A percentile compares a stretch with the other conserved stretches of the same genome.
phyloP scores from a whole-genome alignment of 2,329 filamentous ascomycete genomes.

The Aspergillus spinulosporus region DNA sequence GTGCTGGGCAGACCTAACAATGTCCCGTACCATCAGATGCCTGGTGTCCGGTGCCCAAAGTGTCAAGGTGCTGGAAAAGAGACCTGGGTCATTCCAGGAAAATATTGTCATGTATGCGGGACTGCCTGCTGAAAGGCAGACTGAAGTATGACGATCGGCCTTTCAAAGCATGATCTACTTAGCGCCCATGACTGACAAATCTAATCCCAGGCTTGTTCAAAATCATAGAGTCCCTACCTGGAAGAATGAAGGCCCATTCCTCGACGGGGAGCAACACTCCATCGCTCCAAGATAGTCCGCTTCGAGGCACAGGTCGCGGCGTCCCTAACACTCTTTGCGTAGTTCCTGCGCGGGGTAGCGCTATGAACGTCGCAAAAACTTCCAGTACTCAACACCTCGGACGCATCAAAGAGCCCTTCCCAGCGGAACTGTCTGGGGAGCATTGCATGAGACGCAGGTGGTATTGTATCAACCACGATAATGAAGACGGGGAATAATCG shows the following conservation, averaged over 20 bases:
- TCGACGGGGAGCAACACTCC: not conserved
- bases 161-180: not conserved
- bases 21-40: slow-evolving; percentile 38
- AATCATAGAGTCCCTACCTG: not conserved
- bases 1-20: not conserved
- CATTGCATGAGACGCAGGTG: not conserved
- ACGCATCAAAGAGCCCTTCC: not conserved
- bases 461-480: slow-evolving; percentile 1
- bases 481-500: slow-evolving; percentile 5
- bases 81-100: slow-evolving; percentile 50
- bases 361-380: not conserved
- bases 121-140: slow-evolving; percentile 26
- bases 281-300: not conserved
- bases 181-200: slow-evolving; percentile 2
- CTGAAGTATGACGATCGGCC: too few species aligned
- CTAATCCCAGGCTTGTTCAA: not conserved
- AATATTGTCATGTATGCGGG: slow-evolving; percentile 46
- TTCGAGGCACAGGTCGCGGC: slow-evolving; percentile 3
- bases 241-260: not conserved
- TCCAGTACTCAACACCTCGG: not conserved
- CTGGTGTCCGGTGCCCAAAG: slow-evolving; percentile 45
- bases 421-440: not conserved
- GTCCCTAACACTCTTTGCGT: not conserved
- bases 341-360: not conserved
- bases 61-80: slow-evolving; percentile 40